phyloP scores from a whole-genome alignment of 192 early-diverging fungal species.

The Allomyces arbusculus region DNA sequence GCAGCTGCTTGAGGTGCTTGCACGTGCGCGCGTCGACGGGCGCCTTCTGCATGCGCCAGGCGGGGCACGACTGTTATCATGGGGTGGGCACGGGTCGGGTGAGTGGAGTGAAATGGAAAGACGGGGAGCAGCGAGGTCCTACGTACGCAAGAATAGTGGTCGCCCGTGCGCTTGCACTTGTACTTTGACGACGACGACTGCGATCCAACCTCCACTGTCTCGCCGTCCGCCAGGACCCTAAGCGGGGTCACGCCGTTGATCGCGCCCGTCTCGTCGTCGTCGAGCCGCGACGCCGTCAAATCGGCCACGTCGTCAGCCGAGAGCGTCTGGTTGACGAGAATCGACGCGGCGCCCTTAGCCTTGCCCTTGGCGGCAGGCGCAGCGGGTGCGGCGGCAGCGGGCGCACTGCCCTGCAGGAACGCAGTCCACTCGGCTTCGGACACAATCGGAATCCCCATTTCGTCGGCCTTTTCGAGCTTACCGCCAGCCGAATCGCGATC shows the following conservation, averaged over 20 bases:
- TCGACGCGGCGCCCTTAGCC: neutral
- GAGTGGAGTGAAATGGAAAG: neutral
- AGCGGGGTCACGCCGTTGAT: conserved; percentile 14
- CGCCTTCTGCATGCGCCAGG: conserved; percentile 15
- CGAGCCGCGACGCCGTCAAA: neutral
- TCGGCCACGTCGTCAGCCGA: conserved; percentile 4
- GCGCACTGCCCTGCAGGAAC: too few species aligned
- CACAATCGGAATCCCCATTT: too few species aligned
- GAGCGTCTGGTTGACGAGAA: neutral
- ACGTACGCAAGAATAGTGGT: conserved; percentile 18
- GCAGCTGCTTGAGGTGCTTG: conserved; percentile 18
- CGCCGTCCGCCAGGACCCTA: conserved; percentile 13
- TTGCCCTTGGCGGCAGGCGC: too few species aligned
- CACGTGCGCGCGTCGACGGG: conserved; percentile 19
- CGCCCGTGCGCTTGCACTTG: conserved; percentile 17
- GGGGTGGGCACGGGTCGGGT: neutral
- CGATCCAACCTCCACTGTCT: conserved; percentile 3
- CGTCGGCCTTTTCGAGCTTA: too few species aligned
- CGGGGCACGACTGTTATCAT: conserved; percentile 9
- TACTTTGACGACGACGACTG: conserved; percentile 8
- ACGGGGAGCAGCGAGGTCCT: neutral
- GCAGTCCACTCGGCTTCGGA: too few species aligned
- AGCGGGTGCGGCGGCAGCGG: too few species aligned
- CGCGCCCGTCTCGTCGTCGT: neutral
- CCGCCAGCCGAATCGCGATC: too few species aligned